phyloP scores from a whole-genome alignment of 2,329 filamentous ascomycete genomes.

The Botrytis hyacinthi region DNA sequence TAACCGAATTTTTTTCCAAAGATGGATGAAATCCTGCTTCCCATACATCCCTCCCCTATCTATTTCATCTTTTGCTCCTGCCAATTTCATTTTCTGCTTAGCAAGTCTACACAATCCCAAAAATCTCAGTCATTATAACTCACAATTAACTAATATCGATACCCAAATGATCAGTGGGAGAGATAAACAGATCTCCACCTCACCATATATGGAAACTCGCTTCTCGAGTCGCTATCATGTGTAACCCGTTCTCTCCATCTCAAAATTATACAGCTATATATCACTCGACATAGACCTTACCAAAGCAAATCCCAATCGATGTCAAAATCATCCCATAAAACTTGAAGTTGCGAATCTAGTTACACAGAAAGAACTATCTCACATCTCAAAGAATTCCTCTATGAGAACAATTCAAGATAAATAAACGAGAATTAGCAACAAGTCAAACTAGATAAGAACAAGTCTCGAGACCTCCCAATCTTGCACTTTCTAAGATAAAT shows the following conservation, averaged over 20 bases:
- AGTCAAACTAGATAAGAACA: neutral
- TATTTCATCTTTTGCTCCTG: too few species aligned
- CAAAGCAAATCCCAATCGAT: neutral
- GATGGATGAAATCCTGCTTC: accelerated
- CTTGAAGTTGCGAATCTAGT: neutral
- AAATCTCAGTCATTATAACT: neutral
- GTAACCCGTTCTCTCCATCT: neutral
- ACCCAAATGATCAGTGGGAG: accelerated
- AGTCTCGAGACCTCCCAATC: neutral
- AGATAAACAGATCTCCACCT: neutral
- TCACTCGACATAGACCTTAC: neutral
- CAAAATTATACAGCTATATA: neutral
- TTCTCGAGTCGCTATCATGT: neutral
- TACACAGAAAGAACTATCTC: neutral
- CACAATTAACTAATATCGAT: neutral
- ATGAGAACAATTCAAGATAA: accelerated
- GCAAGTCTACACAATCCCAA: neutral
- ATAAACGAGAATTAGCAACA: neutral
- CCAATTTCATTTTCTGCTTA: neutral
- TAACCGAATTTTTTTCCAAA: neutral
- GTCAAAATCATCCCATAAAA: neutral
- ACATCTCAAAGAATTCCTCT: accelerated
- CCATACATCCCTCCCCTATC: neutral
- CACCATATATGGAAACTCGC: neutral
- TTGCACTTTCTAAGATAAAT: neutral